A percentile compares a stretch with the other conserved stretches of the same genome.
Conservation (phyloP, 108 stramenopile species). For the Aurantiochytrium sp. region DNA sequence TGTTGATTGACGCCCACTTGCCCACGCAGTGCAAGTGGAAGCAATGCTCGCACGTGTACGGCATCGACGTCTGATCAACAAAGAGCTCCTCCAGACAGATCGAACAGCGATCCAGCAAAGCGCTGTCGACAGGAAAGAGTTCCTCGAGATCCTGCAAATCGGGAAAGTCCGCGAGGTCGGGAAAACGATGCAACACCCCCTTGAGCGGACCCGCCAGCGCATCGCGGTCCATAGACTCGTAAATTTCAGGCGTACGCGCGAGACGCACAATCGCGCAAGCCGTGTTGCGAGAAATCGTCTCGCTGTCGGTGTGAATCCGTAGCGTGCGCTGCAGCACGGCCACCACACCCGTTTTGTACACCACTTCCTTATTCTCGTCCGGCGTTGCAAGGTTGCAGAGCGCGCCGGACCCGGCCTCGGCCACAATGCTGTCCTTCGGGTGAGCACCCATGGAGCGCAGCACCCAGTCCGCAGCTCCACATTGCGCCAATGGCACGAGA, state of each 20-base stretch:
- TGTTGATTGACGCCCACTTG: neutral
- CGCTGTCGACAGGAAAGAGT: neutral
- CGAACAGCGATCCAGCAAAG: neutral
- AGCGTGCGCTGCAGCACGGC: neutral
- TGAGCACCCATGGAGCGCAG: neutral
- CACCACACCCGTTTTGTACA: neutral
- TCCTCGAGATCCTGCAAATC: neutral
- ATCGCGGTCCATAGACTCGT: neutral
- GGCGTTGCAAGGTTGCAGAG: slow-evolving; percentile 1
- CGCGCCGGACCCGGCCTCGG: neutral
- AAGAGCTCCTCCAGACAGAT: slow-evolving; percentile 6
- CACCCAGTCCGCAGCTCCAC: neutral
- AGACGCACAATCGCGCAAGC: neutral
- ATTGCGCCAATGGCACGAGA: neutral
- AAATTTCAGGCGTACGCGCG: neutral
- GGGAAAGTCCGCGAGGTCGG: neutral
- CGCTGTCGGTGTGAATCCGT: neutral
- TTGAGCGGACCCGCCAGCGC: neutral
- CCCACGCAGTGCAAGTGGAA: neutral
- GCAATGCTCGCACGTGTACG: neutral
- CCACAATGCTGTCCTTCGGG: neutral
- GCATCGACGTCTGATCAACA: neutral
- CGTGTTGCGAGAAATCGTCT: neutral
- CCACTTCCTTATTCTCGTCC: neutral
- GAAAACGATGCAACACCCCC: neutral